A percentile compares a stretch with the other conserved stretches of the same genome.
phyloP scores from a whole-genome alignment of 306 rosid species.

The Castanea sativa region DNA sequence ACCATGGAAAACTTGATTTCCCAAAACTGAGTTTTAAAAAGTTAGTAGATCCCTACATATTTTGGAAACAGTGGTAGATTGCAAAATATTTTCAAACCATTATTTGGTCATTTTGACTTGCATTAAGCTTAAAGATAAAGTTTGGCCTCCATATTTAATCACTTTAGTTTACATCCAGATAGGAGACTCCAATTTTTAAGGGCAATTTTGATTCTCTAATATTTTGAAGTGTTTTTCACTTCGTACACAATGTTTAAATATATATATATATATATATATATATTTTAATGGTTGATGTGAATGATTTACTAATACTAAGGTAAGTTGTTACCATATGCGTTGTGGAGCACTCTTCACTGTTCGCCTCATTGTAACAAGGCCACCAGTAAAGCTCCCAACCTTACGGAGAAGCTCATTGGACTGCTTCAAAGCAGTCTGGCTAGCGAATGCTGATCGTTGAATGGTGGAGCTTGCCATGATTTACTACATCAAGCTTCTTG shows the following conservation, averaged over 20 bases:
- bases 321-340: constrained; percentile 67
- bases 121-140: neutral
- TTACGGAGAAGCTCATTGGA: constrained; percentile 70
- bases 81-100: too few species aligned
- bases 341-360: constrained; percentile 78
- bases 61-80: too few species aligned
- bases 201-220: too few species aligned
- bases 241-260: neutral
- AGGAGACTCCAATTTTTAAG: too few species aligned
- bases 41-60: too few species aligned
- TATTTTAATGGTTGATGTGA: neutral
- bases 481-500: constrained; percentile 18
- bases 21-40: too few species aligned
- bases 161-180: too few species aligned
- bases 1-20: too few species aligned
- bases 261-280: neutral
- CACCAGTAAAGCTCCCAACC: constrained; percentile 49
- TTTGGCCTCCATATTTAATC: neutral
- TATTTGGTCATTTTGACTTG: too few species aligned
- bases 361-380: constrained; percentile 77
- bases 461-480: constrained; percentile 80
- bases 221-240: neutral
- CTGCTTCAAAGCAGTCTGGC: constrained; percentile 76
- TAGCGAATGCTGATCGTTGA: constrained; percentile 75
- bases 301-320: neutral